These are phyloP conservation scores for Gracilaria vermiculophylla DNA, from an alignment of 23 red algal species.

Conservation along the genomic window DNA sequence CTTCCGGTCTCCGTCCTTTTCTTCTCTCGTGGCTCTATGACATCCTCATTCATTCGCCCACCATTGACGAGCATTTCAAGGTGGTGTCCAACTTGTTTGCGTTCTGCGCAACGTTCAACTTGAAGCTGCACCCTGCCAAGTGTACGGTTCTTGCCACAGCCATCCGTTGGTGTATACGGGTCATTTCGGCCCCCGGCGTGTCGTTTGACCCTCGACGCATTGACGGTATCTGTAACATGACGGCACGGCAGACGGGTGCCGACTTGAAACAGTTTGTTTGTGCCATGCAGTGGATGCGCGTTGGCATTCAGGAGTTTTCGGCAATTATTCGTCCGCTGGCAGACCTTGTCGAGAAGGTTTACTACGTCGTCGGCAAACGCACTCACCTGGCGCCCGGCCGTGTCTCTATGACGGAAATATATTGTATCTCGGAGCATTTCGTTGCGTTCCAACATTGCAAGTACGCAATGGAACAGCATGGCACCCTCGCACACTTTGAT, in stretches of 20 bases:
- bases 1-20: background rate
- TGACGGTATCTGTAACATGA: background rate
- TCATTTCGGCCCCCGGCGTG: background rate
- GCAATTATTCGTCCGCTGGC: background rate
- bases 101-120: background rate
- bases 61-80: background rate
- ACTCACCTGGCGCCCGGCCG: background rate
- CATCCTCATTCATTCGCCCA: background rate
- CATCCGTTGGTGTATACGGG: background rate
- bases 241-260: background rate
- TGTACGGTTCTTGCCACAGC: background rate
- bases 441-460: background rate
- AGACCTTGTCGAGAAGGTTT: background rate
- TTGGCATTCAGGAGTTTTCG: background rate
- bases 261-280: conserved; percentile 8
- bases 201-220: background rate
- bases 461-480: background rate
- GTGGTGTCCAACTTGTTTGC: background rate
- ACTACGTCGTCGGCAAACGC: background rate
- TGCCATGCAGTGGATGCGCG: background rate
- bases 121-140: background rate
- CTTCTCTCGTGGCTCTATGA: conserved; percentile 16
- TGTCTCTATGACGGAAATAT: background rate
- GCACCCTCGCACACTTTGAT: background rate
- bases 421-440: background rate